Percentiles rank a stretch among this genome's conserved stretches.
These are phyloP conservation scores for Taxillus chinensis DNA, from an alignment of 164 flowering plant genomes.

Conservation along the genomic window DNA sequence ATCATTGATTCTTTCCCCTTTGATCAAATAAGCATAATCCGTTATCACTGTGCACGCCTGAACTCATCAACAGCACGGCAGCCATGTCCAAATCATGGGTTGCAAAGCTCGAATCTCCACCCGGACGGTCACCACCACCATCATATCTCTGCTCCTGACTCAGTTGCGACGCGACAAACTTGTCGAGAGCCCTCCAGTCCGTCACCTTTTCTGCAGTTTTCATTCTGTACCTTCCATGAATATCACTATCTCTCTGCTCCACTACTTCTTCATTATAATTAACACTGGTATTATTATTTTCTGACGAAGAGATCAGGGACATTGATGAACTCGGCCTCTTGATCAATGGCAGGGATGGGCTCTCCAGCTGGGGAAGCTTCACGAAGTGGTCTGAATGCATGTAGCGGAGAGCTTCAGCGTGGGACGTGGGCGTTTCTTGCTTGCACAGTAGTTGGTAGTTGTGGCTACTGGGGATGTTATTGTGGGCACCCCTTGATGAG, in stretches of 20 bases:
- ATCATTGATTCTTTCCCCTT: conserved; percentile 8
- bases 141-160: conserved; percentile 56
- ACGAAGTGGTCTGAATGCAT: conserved; percentile 35
- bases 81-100: conserved; percentile 27
- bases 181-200: conserved; percentile 90
- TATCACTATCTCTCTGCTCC: neutral
- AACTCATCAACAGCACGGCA: conserved; percentile 11
- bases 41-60: conserved; percentile 38
- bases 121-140: neutral
- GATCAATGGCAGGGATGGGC: conserved; percentile 55
- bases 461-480: neutral
- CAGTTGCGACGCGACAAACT: conserved; percentile 89
- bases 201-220: conserved; percentile 33
- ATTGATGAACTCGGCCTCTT: conserved; percentile 42
- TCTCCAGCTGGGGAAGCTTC: conserved; percentile 85
- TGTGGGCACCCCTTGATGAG: conserved; percentile 9
- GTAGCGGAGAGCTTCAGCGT: conserved; percentile 27
- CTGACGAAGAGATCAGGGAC: conserved; percentile 20
- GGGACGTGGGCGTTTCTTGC: conserved; percentile 38
- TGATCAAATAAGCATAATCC: conserved; percentile 73
- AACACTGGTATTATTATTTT: conserved; percentile 9
- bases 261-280: neutral
- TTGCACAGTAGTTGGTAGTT: conserved; percentile 32
- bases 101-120: conserved; percentile 19
- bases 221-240: neutral